Evolutionary conservation across 805 yeast species (phyloP).

Genomic region (Clavispora santaluciae): DNA sequence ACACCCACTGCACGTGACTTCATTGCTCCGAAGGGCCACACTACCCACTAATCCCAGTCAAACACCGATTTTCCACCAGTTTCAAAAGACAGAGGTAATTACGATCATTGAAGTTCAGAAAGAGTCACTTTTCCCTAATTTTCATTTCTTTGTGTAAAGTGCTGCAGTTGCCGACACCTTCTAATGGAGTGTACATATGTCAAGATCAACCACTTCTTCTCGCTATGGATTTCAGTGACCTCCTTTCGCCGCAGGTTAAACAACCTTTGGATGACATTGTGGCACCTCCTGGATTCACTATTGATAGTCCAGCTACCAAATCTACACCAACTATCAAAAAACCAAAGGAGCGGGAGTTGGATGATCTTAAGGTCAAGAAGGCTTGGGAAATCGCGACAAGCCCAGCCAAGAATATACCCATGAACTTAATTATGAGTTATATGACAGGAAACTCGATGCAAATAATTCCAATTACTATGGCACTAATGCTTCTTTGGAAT

Average conservation of each 20-base stretch:
- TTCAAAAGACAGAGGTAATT: no score
- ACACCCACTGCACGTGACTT: neutral
- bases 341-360: slow-evolving; percentile 21
- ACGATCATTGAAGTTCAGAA: no score
- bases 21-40: no score
- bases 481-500: slow-evolving; percentile 72
- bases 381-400: slow-evolving; percentile 84
- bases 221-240: slow-evolving; percentile 10
- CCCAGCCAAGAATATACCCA: slow-evolving; percentile 82
- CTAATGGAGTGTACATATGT: neutral
- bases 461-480: slow-evolving; percentile 86
- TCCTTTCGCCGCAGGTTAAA: slow-evolving; percentile 8
- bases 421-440: slow-evolving; percentile 85
- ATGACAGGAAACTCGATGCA: slow-evolving; percentile 91
- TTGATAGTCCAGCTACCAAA: slow-evolving; percentile 3
- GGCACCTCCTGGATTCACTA: slow-evolving; percentile 19
- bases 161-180: no score
- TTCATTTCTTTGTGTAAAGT: no score
- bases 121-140: no score
- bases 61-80: no score
- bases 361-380: slow-evolving; percentile 48
- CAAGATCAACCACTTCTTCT: neutral
- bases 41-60: no score
- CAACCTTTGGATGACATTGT: slow-evolving; percentile 6
- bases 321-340: slow-evolving; percentile 8